A percentile compares a stretch with the other conserved stretches of the same genome.
phyloP scores from a whole-genome alignment of 164 flowering plant species.

The Euptelea pleiosperma region DNA sequence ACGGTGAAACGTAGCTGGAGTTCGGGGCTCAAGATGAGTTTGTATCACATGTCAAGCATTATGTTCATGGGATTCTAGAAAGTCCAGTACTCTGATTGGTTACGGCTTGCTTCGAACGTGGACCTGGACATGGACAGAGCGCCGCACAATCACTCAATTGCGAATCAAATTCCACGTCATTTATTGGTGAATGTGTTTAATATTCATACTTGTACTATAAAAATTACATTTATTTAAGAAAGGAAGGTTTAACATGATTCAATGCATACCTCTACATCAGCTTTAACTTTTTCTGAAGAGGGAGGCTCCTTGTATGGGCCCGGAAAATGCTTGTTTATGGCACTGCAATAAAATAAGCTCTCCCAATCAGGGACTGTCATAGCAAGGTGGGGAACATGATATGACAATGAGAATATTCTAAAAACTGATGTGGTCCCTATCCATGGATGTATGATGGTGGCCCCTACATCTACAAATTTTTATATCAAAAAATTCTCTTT shows the following conservation, averaged over 20 bases:
- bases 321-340: slow-evolving; percentile 11
- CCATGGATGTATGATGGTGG: background rate
- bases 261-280: slow-evolving; percentile 7
- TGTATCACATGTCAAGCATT: too few species aligned
- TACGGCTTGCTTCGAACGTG: too few species aligned
- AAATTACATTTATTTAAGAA: background rate
- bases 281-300: slow-evolving; percentile 1
- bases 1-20: too few species aligned
- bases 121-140: background rate
- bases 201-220: background rate
- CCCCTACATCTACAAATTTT: too few species aligned
- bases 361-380: too few species aligned
- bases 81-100: too few species aligned
- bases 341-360: slow-evolving; percentile 5
- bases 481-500: background rate
- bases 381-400: too few species aligned
- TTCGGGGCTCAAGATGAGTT: too few species aligned
- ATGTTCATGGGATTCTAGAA: too few species aligned
- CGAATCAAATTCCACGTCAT: background rate
- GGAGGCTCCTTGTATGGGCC: slow-evolving; percentile 20
- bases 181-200: background rate
- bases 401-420: too few species aligned
- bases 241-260: background rate
- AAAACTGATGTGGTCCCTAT: too few species aligned
- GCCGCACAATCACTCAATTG: background rate